Evolutionary conservation across 257 asterid genomes (phyloP).

Genomic region (Oldenlandia corymbosa): DNA sequence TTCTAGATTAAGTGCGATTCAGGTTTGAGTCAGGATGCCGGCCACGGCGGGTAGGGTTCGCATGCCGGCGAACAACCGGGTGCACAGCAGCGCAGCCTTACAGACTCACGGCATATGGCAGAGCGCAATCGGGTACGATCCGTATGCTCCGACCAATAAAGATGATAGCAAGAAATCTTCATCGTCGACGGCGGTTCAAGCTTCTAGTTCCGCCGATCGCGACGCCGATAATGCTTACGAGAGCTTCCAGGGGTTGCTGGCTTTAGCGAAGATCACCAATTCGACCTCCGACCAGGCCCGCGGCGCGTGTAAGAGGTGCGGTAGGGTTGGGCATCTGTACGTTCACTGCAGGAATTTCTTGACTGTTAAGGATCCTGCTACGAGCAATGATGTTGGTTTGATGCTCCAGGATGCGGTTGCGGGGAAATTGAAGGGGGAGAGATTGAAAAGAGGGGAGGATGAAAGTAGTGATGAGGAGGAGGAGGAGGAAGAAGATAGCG

Average conservation of each 20-base stretch:
- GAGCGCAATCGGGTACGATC: slow-evolving; percentile 97
- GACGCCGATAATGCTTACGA: slow-evolving; percentile 81
- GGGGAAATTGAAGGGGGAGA: slow-evolving; percentile 56
- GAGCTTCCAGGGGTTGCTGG: slow-evolving; percentile 86
- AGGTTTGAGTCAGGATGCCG: slow-evolving; percentile 62
- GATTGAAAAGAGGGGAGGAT: slow-evolving; percentile 26
- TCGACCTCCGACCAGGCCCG: slow-evolving; percentile 89
- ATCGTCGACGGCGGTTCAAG: slow-evolving; percentile 13
- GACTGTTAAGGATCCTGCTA: slow-evolving; percentile 65
- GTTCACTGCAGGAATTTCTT: slow-evolving; percentile 90
- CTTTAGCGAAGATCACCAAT: slow-evolving; percentile 80
- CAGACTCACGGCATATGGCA: slow-evolving; percentile 99
- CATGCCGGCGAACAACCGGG: slow-evolving; percentile 99
- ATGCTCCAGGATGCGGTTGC: slow-evolving; percentile 60
- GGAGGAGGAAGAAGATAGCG: slow-evolving; percentile 57
- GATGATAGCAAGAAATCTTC: slow-evolving; percentile 58
- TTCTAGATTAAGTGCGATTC: too few relatives aligned
- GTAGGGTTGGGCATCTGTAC: slow-evolving; percentile 91
- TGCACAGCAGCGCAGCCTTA: slow-evolving; percentile 96
- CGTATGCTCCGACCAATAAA: slow-evolving; percentile 72
- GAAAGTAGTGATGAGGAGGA: slow-evolving; percentile 54
- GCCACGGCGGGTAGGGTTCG: slow-evolving; percentile 99
- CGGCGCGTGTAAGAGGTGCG: slow-evolving; percentile 89
- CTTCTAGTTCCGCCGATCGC: slow-evolving; percentile 37
- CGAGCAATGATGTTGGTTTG: slow-evolving; percentile 45